Conservation (phyloP, 129 eudicot genomes). For the Chrysanthemum makinoi region DNA sequence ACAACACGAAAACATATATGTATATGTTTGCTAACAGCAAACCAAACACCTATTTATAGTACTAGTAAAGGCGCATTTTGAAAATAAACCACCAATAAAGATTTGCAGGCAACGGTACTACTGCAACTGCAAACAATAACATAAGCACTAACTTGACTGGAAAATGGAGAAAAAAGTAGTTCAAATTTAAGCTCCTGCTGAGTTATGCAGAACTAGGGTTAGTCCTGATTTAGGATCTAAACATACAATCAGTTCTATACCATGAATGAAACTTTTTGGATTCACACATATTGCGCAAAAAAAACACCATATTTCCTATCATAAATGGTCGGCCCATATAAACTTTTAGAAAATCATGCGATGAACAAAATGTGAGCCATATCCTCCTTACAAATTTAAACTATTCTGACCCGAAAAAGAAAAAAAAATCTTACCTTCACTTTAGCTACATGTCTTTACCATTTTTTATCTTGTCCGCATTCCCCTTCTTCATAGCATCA, state of each 20-base stretch:
- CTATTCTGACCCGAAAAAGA: constrained; percentile 20
- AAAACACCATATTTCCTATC: constrained; percentile 14
- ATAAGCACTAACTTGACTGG: background rate
- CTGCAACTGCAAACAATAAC: constrained; percentile 5
- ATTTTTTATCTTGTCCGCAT: background rate
- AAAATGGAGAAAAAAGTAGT: background rate
- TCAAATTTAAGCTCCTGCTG: constrained; percentile 3
- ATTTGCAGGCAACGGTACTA: background rate
- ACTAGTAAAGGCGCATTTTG: background rate
- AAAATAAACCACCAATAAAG: background rate
- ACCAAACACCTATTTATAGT: too few relatives aligned
- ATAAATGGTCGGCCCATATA: constrained; percentile 22
- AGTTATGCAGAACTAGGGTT: constrained; percentile 22
- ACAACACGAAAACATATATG: too few relatives aligned
- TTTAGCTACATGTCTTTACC: background rate
- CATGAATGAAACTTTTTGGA: constrained; percentile 16
- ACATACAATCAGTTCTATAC: constrained; percentile 27
- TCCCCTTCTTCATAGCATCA: constrained; percentile 6
- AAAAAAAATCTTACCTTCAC: constrained; percentile 29
- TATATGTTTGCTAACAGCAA: background rate
- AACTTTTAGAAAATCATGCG: constrained; percentile 17
- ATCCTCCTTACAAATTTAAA: constrained; percentile 28
- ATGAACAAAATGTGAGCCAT: constrained; percentile 19
- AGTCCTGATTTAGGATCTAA: constrained; percentile 26
- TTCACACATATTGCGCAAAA: constrained; percentile 16